Evolutionary conservation across 2,329 filamentous ascomycete genomes (phyloP).

Genomic region (Diplodia corticola): DNA sequence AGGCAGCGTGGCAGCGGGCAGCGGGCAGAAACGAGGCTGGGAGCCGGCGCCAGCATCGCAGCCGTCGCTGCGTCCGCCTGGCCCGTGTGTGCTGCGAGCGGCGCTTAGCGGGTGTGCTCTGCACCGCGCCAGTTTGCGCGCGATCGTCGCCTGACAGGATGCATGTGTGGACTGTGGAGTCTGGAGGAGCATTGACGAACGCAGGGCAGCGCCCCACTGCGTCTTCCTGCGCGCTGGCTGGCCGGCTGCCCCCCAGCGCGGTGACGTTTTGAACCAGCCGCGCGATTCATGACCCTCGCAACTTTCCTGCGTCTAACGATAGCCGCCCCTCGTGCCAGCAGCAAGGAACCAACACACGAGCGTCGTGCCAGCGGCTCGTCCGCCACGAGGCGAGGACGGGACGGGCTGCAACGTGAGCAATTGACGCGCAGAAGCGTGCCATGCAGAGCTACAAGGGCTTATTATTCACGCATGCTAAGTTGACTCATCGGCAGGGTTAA

Average conservation of each 20-base stretch:
- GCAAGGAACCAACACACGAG: conserved; percentile 2
- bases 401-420: not conserved
- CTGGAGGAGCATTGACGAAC: conserved; percentile 5
- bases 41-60: not conserved
- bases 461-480: not conserved
- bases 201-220: conserved; percentile 2
- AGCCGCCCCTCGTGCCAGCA: conserved; percentile 7
- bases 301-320: not conserved
- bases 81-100: not conserved
- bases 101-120: conserved; percentile 3
- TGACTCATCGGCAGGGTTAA: not conserved
- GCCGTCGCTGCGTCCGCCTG: not conserved
- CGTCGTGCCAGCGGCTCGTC: not conserved
- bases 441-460: conserved; percentile 8
- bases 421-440: conserved; percentile 19
- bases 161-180: conserved; percentile 19
- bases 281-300: conserved; percentile 7
- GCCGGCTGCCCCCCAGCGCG: not conserved
- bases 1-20: not conserved
- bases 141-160: conserved; percentile 17
- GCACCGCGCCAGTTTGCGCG: not conserved
- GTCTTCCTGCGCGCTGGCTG: not conserved
- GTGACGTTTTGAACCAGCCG: not conserved
- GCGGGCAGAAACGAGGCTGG: not conserved
- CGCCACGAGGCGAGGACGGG: conserved; percentile 5